A percentile compares a stretch with the other conserved stretches of the same genome.
phyloP scores from a whole-genome alignment of 768 basidiomycete genomes.

The Mycena alexandri region DNA sequence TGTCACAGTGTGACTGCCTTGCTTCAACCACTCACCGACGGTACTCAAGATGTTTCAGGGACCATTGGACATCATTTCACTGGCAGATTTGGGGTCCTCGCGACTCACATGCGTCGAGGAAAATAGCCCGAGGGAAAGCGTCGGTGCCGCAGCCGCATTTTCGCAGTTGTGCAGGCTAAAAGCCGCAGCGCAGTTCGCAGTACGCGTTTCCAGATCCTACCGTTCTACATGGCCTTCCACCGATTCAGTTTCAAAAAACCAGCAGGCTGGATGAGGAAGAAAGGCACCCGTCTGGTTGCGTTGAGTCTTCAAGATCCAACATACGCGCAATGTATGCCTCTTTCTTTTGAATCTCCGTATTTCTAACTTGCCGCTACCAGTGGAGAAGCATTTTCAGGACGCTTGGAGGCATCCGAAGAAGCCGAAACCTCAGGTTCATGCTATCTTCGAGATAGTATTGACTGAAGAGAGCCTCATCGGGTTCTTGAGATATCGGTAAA shows the following conservation, averaged over 20 bases:
- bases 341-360: not conserved
- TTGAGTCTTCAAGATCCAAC: slow-evolving; percentile 29
- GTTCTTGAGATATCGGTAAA: slow-evolving; percentile 63
- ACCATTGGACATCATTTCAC: slow-evolving; percentile 2
- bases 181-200: slow-evolving; percentile 25
- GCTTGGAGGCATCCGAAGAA: slow-evolving; percentile 72
- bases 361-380: slow-evolving; percentile 46
- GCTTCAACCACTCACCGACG: slow-evolving; percentile 10
- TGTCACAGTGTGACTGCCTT: slow-evolving; percentile 17
- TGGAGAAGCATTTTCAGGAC: slow-evolving; percentile 62
- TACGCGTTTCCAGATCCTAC: slow-evolving; percentile 13
- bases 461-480: slow-evolving; percentile 57
- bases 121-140: slow-evolving; percentile 8
- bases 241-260: slow-evolving; percentile 22
- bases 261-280: slow-evolving; percentile 26
- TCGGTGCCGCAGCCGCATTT: slow-evolving; percentile 28
- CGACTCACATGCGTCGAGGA: slow-evolving; percentile 22
- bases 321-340: slow-evolving; percentile 18
- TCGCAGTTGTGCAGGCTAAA: slow-evolving; percentile 29
- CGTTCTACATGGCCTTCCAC: slow-evolving; percentile 22
- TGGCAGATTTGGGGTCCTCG: slow-evolving; percentile 13
- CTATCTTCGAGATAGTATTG: slow-evolving; percentile 65
- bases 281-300: slow-evolving; percentile 28
- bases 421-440: slow-evolving; percentile 59
- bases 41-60: slow-evolving; percentile 5